Base-by-base conservation (phyloP, 768 basidiomycete genomes). In the Lactarius indigo region DNA sequence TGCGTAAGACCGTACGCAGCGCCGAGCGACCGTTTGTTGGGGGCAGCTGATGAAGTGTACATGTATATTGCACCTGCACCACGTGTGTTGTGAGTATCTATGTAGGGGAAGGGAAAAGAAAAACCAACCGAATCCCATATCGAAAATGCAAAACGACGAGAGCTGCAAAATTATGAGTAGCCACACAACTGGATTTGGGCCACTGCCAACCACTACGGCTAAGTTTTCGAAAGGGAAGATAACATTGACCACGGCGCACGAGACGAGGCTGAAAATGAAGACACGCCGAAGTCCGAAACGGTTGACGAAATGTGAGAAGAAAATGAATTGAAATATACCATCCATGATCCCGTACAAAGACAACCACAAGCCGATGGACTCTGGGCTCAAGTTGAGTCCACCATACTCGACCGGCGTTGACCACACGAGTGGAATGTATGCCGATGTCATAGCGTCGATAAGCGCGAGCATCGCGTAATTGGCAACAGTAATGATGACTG, bases 21-120 rank as follows among this genome's bases (percentile, higher is more conserved):
- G 12, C 89, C 89, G 9, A 90, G 80, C 7, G 86, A 84, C 12
- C 83, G 82, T 31, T 81, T 81, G 61, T 87, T 87, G 1, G 89
- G 88, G 0, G 88, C 78, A 9, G 88, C 80, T 5, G 83, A 83
- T 9, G 83, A 80, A 64, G 90, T 85, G 68, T 84, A 88, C 60
- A 90, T 87, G 74, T 88, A 88, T n/a, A 89, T 75, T 57, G 86
- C 83, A 31, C 87, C 89, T 89, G 63, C 20, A 1, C 15, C 84
- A 5, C 33, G 9, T 33, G 31, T 12, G 5, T 54, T 17, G 6
- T 56, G 20, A 56, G 30, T 18, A 33, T 30, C 18, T 20, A 30
- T 4, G 13, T 33, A 28, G 5, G 52, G 23, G 7, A 6, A 2
- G 41, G 23, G 2, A 10, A 7, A 0, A 0, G 5, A 31, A 31